Evolutionary conservation across 768 basidiomycete genomes (phyloP), one percentile per base, ranked within the genome.

Genomic region (Amanita thiersii): DNA sequence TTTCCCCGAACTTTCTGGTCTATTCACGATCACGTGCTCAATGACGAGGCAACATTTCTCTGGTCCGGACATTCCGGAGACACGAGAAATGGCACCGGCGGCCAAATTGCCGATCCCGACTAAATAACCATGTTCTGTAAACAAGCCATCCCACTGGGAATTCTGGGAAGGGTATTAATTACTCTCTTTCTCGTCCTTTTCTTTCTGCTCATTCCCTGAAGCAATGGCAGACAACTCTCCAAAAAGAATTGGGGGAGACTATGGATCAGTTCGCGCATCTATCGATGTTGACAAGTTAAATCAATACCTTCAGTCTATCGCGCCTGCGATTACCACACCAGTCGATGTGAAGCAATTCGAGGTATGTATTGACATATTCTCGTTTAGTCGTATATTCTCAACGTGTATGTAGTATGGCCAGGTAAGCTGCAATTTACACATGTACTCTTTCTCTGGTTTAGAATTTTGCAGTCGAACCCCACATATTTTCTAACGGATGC

Each of bases 291-390:
- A 61, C 25, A 73, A 63, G 40, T 69, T 92, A 41, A 82, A 83
- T 49, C 54, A 55, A 17, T 91, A 86, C 58, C 73, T 97, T 48
- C 54, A 63, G 39, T 56, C 63, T 40, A 62, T 75, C 52, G 76
- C 84, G 5, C 60, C 69, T 10, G 63, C 58, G 0, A 70, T 92
- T 39, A 62, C 63, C 36, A 60, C 75, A 1, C 86, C 89, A 0
- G 75, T 94, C 12, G 62, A 67, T 14, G 77, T 96, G 23, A 86
- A 91, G 68, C 94, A 98, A 61, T 98, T 98, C 72, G 88, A 88
- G 64, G 88, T 88, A 60, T 39, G 76, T 58, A 24, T 5, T 24
- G 8, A 34, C 19, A 18, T 30, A 24, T 31, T 14, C 19, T 11
- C 24, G 7, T 28, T 14, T 30, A 15, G 4, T 14, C 24, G 11